These are phyloP conservation scores for Candida coquimbonensis DNA, from an alignment of 805 yeast genomes.

Conservation along the genomic window DNA sequence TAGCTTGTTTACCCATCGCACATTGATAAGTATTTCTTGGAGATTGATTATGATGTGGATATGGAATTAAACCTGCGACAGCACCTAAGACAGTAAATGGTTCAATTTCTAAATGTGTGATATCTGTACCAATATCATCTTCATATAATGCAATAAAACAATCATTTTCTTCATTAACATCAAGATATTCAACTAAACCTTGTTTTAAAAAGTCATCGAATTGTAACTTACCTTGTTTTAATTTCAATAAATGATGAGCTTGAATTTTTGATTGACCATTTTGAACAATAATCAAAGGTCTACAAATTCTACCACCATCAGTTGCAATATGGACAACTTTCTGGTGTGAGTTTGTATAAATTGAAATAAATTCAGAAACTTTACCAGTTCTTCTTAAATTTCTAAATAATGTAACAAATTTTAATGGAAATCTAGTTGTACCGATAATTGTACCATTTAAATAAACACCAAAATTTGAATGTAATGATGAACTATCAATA, in stretches of 20 bases:
- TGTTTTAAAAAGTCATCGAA: constrained; percentile 83
- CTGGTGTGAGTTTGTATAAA: constrained; percentile 85
- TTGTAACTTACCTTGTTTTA: constrained; percentile 65
- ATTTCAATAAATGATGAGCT: constrained; percentile 56
- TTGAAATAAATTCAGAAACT: constrained; percentile 84
- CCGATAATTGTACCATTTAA: constrained; percentile 94
- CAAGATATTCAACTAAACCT: constrained; percentile 91
- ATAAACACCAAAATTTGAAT: constrained; percentile 76
- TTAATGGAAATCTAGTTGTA: constrained; percentile 78
- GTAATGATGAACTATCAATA: constrained; percentile 78
- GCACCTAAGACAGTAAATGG: constrained; percentile 91
- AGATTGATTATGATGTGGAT: constrained; percentile 89
- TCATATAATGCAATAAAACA: constrained; percentile 89
- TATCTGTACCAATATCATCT: constrained; percentile 42
- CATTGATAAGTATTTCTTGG: constrained; percentile 91
- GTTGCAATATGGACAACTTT: constrained; percentile 95
- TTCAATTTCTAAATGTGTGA: constrained; percentile 92
- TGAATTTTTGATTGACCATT: constrained; percentile 64
- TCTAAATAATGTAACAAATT: constrained; percentile 76
- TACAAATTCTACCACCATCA: constrained; percentile 97
- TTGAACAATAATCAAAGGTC: constrained; percentile 87
- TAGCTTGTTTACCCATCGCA: constrained; percentile 99
- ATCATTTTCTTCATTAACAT: constrained; percentile 96
- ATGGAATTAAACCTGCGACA: constrained; percentile 87
- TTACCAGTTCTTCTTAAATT: constrained; percentile 75